Evolutionary conservation across 2,329 filamentous ascomycete species (phyloP), one percentile per base, ranked within the genome.

Genomic region (Trichoderma koningiopsis): DNA sequence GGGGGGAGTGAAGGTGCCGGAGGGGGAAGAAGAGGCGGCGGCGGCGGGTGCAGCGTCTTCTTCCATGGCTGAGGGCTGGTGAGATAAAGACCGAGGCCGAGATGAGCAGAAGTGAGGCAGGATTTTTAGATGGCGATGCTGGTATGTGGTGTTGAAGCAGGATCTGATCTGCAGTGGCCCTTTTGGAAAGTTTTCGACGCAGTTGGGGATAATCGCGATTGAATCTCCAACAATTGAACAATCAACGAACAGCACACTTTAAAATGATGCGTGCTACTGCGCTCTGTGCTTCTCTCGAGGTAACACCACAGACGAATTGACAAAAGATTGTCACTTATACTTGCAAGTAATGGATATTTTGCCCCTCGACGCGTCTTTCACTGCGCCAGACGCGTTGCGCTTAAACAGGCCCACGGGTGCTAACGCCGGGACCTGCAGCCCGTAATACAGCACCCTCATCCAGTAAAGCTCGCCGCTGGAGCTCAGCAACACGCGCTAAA

Each of bases 1-100:
- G 7, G 92, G 92, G 16, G 91, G 91, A 71, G 92, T 81, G 80
- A 91, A 93, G 29, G 69, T 68, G n/a, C 68, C 68, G 4, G 68
- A 52, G 10, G 49, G 29, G 14, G 64, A 24, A 16, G 40, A 31
- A 6, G 37, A n/a, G 33, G 5, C 19, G 6, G 47, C 31, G 14
- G 57, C 64, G 56, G 63, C 27, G 8, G 37, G 33, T 14, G 49
- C 5, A 11, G 55, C 7, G 29, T 67, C 63, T 27, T 67, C 55
- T 35, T 68, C 57, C 66, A 62, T 68, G 31, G n/a, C 22, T 33
- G 33, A 47, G 47, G 57, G 11, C 6, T 53, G 43, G 27, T 37
- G 52, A 49, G 29, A 8, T 6, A 47, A 16, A 29, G 57, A 5
- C 2, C 2, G 29, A 16, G 16, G 27, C 27, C 27, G 24, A 40